Evolutionary conservation across 257 asterid genomes (phyloP).

Genomic region (Echium plantagineum): DNA sequence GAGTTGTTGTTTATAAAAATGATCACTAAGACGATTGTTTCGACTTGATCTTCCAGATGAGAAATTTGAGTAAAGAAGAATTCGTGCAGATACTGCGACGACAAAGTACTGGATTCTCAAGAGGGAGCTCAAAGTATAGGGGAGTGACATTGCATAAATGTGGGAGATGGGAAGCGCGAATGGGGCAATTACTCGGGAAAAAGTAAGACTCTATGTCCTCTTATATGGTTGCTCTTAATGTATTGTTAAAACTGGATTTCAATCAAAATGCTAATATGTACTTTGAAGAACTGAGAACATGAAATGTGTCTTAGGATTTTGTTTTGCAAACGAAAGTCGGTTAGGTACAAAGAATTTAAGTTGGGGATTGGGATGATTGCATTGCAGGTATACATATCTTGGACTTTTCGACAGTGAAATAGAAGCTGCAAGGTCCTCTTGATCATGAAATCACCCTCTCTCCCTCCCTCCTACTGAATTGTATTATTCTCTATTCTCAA

Average conservation of each 20-base stretch:
- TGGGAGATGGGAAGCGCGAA: constrained; percentile 93
- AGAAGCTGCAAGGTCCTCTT: constrained; percentile 35
- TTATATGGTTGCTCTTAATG: background rate
- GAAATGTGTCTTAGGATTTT: too few species aligned
- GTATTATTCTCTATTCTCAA: constrained; percentile 12
- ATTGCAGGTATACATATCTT: constrained; percentile 45
- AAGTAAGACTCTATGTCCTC: constrained; percentile 29
- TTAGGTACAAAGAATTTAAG: constrained; percentile 7
- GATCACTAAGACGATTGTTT: background rate
- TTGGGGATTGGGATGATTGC: constrained; percentile 28
- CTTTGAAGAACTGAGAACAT: background rate
- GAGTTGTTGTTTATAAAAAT: background rate
- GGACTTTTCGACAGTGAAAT: constrained; percentile 41
- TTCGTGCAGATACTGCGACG: constrained; percentile 76
- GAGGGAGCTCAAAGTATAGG: constrained; percentile 92
- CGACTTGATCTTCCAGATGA: constrained; percentile 39
- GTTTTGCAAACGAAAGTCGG: too few species aligned
- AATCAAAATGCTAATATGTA: background rate
- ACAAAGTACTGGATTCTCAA: constrained; percentile 85
- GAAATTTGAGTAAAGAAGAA: constrained; percentile 71
- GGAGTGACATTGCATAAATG: constrained; percentile 94
- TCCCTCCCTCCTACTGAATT: constrained; percentile 15
- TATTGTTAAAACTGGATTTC: constrained; percentile 1
- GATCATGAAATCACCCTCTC: constrained; percentile 19
- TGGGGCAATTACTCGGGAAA: constrained; percentile 93